Evolutionary conservation across 148 eudicot species (phyloP).

Genomic region (Rhododendron vialii): DNA sequence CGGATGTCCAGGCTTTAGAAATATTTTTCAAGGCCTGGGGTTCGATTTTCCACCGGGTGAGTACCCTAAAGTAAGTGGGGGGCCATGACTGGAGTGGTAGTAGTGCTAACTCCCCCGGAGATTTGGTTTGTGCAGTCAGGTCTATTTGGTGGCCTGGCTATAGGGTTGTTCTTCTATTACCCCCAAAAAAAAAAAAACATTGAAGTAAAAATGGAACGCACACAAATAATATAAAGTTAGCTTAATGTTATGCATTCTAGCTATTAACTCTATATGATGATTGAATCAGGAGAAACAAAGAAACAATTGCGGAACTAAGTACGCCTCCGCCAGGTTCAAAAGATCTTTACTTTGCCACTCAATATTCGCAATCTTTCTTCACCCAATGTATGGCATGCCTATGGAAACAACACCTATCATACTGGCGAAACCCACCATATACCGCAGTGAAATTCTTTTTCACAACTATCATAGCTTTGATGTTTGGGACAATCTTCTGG

Average conservation of each 20-base stretch:
- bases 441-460: conserved; percentile 52
- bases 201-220: background rate
- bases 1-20: too few relatives aligned
- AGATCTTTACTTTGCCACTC: conserved; percentile 45
- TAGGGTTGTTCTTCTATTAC: too few relatives aligned
- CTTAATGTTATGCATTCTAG: background rate
- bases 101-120: too few relatives aligned
- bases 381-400: conserved; percentile 53
- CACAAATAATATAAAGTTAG: background rate
- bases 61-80: too few relatives aligned
- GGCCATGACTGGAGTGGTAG: too few relatives aligned
- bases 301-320: conserved; percentile 37
- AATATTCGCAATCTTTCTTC: conserved; percentile 39
- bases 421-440: conserved; percentile 59
- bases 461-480: conserved; percentile 38
- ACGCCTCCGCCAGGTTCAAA: conserved; percentile 47
- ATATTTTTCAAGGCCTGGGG: too few relatives aligned
- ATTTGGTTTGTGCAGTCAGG: too few relatives aligned
- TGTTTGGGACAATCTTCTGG: conserved; percentile 61
- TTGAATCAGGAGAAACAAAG: conserved; percentile 45
- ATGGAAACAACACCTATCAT: conserved; percentile 59
- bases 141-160: too few relatives aligned
- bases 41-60: too few relatives aligned
- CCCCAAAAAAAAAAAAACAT: too few relatives aligned
- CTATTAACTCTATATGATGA: background rate